Evolutionary conservation across 2,329 filamentous ascomycete species (phyloP), one percentile per base, ranked within the genome.

Genomic region (Sporothrix pseudoabietina): DNA sequence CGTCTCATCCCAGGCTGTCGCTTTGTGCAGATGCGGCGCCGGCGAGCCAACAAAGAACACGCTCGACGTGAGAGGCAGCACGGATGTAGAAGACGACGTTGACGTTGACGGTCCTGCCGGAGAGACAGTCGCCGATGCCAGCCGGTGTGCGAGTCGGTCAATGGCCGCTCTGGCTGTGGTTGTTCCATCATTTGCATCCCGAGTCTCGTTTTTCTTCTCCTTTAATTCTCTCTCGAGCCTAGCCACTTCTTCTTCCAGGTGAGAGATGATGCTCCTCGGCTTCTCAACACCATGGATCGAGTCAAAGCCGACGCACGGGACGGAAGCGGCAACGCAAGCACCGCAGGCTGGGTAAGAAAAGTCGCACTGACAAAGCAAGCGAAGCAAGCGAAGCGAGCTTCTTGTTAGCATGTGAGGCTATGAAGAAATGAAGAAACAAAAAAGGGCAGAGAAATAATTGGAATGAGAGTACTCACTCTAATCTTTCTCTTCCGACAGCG

Each of bases 281-380:
- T 69, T 69, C 66, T 69, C 66, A 3, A 69, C 66, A 10, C 66
- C 66, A 16, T 69, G 66, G 19, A 69, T 69, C n/a, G 66, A 69
- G 66, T 69, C 66, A 19, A 55, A 69, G 30, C 66, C 66, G 30
- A 69, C 66, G 12, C 66, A 69, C 3, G 35, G 35, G 1, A 35
- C 10, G 8, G 59, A 41, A 9, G 59, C 59, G n/a, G 59, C n/a
- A 19, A 44, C 59, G 16, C 59, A 65, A 10, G 59, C 59, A 16
- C 59, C 59, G 10, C 35, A 65, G n/a, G 59, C 35, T 0, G 59
- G 59, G 35, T 44, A 65, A 5, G n/a, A 22, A n/a, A 41, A 65
- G 35, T 41, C 59, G n/a, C 59, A 65, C 59, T 65, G 22, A 4
- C 14, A 10, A 16, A 44, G 59, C 12, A 35, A 44, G 59, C 35